A percentile compares a stretch with the other conserved stretches of the same genome.
Conservation (phyloP, 768 basidiomycete species). For the Gautieria morchelliformis region DNA sequence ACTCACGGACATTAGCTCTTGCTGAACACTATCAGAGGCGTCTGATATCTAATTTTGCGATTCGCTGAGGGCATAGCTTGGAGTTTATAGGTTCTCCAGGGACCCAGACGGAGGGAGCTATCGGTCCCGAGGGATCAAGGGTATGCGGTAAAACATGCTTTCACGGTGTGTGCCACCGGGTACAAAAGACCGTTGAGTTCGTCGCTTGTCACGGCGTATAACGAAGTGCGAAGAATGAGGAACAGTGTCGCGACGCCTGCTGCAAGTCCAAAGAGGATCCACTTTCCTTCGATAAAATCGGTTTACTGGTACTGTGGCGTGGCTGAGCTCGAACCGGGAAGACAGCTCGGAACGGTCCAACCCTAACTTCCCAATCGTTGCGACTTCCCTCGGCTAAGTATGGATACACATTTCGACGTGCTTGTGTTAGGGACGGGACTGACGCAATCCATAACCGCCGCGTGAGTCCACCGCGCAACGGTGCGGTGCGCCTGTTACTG, state of each 20-base stretch:
- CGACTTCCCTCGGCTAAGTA: not conserved
- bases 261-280: not conserved
- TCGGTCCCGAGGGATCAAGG: conserved; percentile 36
- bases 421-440: conserved; percentile 38
- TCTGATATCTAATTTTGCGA: conserved; percentile 32
- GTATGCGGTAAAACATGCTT: conserved; percentile 3
- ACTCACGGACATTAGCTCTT: conserved; percentile 79
- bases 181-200: conserved; percentile 10
- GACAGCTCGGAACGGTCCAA: too few species aligned
- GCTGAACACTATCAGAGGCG: conserved; percentile 73
- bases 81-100: conserved; percentile 20
- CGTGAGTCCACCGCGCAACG: conserved; percentile 44
- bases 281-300: too few species aligned
- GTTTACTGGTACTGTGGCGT: too few species aligned
- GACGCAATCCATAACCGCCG: conserved; percentile 76
- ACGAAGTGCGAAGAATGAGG: not conserved
- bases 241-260: not conserved
- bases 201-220: not conserved
- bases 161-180: conserved; percentile 11
- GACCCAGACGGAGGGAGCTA: conserved; percentile 47
- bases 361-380: too few species aligned
- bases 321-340: too few species aligned
- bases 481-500: not conserved
- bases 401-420: conserved; percentile 25
- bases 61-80: conserved; percentile 36